A percentile compares a stretch with the other conserved stretches of the same genome.
These are phyloP conservation scores for Diddensiella santjacobensis DNA, from an alignment of 805 yeast species.

Conservation along the genomic window DNA sequence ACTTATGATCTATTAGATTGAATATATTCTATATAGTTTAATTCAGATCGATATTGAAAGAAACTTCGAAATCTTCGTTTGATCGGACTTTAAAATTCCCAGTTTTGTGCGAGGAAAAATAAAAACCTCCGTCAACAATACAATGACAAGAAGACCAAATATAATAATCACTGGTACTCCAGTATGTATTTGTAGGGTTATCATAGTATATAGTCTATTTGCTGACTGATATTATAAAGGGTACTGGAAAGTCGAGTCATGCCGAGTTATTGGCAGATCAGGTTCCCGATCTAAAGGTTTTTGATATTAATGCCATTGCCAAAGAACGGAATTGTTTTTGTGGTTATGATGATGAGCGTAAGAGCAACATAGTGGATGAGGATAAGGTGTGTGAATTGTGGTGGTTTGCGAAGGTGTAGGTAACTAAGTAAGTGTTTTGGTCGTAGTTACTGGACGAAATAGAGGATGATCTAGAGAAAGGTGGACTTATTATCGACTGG, in stretches of 20 bases:
- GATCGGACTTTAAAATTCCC: no score
- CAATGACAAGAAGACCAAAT: constrained; percentile 45
- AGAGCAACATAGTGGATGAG: constrained; percentile 87
- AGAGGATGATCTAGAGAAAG: constrained; percentile 72
- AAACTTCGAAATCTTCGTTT: no score
- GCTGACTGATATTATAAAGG: constrained; percentile 28
- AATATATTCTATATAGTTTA: no score
- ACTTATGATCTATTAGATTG: no score
- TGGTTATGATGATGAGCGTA: constrained; percentile 81
- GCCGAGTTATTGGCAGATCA: constrained; percentile 54
- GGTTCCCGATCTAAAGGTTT: constrained; percentile 47
- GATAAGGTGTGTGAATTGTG: constrained; percentile 46
- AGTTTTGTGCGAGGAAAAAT: no score
- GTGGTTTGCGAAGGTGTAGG: background rate
- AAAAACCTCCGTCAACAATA: no score
- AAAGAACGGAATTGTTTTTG: constrained; percentile 71
- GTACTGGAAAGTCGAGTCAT: constrained; percentile 82
- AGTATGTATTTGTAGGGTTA: constrained; percentile 37
- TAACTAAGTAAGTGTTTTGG: no score
- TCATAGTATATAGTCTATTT: background rate
- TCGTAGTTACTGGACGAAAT: constrained; percentile 60
- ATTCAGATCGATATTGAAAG: no score
- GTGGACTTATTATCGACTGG: constrained; percentile 95
- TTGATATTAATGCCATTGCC: constrained; percentile 78
- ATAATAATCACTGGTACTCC: constrained; percentile 95